These are phyloP conservation scores for Solanum microdontum DNA, from an alignment of 257 asterid species.

Conservation along the genomic window DNA sequence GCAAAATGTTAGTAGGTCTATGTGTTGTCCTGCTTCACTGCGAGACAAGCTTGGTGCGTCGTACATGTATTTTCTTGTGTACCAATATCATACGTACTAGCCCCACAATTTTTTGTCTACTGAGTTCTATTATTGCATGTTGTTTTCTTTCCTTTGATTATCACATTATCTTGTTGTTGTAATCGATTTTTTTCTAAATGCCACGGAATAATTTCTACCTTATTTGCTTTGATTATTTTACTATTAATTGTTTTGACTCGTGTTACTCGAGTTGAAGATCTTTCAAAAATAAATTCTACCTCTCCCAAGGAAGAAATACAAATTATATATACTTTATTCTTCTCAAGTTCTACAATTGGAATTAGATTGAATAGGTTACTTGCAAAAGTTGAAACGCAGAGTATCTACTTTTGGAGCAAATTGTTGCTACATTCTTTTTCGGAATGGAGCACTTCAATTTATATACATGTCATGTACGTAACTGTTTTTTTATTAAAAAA, in stretches of 20 bases:
- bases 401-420: background rate
- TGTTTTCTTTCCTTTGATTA: no score
- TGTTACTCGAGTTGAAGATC: rapidly evolving
- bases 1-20: background rate
- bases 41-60: background rate
- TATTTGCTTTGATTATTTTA: background rate
- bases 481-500: background rate
- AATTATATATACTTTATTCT: no score
- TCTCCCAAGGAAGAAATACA: no score
- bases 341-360: background rate
- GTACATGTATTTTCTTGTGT: background rate
- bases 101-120: no score
- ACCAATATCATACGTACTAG: no score
- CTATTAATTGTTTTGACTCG: background rate
- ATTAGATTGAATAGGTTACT: background rate
- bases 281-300: background rate
- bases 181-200: background rate
- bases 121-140: no score
- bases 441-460: background rate
- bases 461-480: background rate
- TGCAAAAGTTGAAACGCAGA: background rate
- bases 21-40: background rate
- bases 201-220: background rate
- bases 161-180: background rate
- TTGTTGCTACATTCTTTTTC: background rate